Conservation (phyloP, 2,329 filamentous ascomycete species). For the Graphilbum sp. region DNA sequence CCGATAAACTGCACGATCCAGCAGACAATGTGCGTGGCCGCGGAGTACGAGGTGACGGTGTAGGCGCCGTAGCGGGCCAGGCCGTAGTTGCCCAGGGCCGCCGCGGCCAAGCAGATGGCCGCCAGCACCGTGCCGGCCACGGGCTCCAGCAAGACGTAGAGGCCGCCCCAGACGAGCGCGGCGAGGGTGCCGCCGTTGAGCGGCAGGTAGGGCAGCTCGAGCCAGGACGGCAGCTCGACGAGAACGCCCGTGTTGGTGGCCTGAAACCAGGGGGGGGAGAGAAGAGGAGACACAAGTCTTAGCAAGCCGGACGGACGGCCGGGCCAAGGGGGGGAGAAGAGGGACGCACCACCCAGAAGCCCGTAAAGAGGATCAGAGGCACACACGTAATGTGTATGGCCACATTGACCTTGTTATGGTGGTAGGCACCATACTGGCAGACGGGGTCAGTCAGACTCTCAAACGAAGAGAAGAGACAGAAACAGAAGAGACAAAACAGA, state of each 20-base stretch:
- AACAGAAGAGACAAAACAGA: too few species aligned
- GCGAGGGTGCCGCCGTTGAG: constrained; percentile 50
- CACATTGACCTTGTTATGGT: constrained; percentile 62
- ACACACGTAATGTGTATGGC: constrained; percentile 69
- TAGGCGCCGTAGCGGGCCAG: constrained; percentile 36
- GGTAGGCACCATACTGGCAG: constrained; percentile 67
- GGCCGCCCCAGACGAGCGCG: constrained; percentile 51
- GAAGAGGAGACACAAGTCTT: too few species aligned
- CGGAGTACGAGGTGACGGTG: constrained; percentile 41
- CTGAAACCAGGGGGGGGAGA: constrained; percentile 18
- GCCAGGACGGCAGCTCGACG: constrained; percentile 47
- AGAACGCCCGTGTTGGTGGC: constrained; percentile 46
- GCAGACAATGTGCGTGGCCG: constrained; percentile 44
- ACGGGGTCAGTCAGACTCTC: constrained; percentile 2
- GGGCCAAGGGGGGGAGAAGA: too few species aligned
- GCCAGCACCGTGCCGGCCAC: constrained; percentile 71
- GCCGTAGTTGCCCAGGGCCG: constrained; percentile 62
- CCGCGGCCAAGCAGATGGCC: constrained; percentile 57
- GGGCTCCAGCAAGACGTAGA: constrained; percentile 87
- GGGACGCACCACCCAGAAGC: constrained; percentile 52
- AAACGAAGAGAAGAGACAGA: too few species aligned
- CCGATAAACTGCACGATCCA: constrained; percentile 90
- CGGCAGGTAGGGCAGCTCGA: constrained; percentile 49
- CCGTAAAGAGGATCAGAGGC: constrained; percentile 55
- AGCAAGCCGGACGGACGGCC: too few species aligned